phyloP scores from a whole-genome alignment of 2,329 filamentous ascomycete species.

The Onygena corvina region DNA sequence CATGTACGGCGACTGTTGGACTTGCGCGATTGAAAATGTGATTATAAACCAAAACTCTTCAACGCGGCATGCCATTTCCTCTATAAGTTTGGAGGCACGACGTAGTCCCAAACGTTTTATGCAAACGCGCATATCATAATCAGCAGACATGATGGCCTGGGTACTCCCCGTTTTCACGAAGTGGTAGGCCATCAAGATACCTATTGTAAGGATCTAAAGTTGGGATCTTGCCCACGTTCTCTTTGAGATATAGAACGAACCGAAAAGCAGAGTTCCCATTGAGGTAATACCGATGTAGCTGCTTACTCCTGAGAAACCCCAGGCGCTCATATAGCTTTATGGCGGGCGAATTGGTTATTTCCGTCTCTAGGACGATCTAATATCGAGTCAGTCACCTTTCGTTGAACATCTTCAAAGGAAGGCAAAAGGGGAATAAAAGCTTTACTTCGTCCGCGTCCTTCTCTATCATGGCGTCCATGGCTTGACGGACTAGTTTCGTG shows the following conservation, averaged over 20 bases:
- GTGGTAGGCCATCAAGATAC: slow-evolving; percentile 10
- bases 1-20: background rate
- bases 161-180: slow-evolving; percentile 16
- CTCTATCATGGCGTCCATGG: slow-evolving; percentile 80
- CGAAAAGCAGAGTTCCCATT: slow-evolving; percentile 94
- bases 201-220: slow-evolving; percentile 22
- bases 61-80: background rate
- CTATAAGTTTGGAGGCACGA: no score
- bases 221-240: slow-evolving; percentile 38
- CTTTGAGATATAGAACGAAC: slow-evolving; percentile 67
- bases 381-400: background rate
- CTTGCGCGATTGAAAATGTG: background rate
- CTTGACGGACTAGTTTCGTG: slow-evolving; percentile 74
- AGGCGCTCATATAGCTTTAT: slow-evolving; percentile 87
- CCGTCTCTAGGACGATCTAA: slow-evolving; percentile 80
- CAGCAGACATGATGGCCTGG: slow-evolving; percentile 8
- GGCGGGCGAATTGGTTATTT: slow-evolving; percentile 80
- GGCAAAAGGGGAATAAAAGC: background rate
- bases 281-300: slow-evolving; percentile 85
- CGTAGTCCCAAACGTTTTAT: no score
- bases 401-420: background rate
- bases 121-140: background rate
- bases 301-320: slow-evolving; percentile 84
- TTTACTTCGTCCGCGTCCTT: slow-evolving; percentile 68
- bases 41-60: no score